Evolutionary conservation across 352 stramenopile genomes (phyloP).

Genomic region (Phytophthora tubulina): DNA sequence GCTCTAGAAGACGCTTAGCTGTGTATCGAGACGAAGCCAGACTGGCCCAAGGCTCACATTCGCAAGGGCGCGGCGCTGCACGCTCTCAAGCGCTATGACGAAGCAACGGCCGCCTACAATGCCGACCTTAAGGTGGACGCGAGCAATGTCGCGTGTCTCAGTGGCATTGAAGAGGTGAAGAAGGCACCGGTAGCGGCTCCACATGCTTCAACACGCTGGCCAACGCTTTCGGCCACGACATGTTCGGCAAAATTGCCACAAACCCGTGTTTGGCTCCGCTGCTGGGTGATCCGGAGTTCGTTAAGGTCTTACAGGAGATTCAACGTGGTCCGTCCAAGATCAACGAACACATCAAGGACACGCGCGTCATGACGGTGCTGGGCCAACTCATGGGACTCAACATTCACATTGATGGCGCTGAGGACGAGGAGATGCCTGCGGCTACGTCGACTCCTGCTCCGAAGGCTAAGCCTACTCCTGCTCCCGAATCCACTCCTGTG

Average conservation of each 20-base stretch:
- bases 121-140: constrained; percentile 93
- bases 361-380: constrained; percentile 88
- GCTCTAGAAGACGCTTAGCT: constrained; percentile 97
- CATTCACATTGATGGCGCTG: constrained; percentile 64
- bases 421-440: constrained; percentile 63
- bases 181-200: constrained; percentile 75
- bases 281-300: constrained; percentile 94
- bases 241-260: constrained; percentile 94
- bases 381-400: constrained; percentile 88
- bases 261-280: constrained; percentile 91
- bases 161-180: constrained; percentile 94
- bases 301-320: constrained; percentile 81
- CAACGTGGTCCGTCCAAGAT: constrained; percentile 83
- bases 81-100: constrained; percentile 89
- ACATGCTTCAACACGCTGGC: constrained; percentile 86
- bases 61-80: constrained; percentile 98
- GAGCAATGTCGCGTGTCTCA: constrained; percentile 91
- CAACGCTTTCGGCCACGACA: constrained; percentile 94
- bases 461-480: constrained; percentile 41
- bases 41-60: constrained; percentile 98
- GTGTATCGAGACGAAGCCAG: constrained; percentile 95
- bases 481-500: constrained; percentile 69
- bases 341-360: constrained; percentile 82
- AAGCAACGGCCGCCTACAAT: constrained; percentile 87
- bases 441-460: constrained; percentile 33